Conservation (phyloP, 1,139 yeast species). For the Blastobotrys aristatus region DNA sequence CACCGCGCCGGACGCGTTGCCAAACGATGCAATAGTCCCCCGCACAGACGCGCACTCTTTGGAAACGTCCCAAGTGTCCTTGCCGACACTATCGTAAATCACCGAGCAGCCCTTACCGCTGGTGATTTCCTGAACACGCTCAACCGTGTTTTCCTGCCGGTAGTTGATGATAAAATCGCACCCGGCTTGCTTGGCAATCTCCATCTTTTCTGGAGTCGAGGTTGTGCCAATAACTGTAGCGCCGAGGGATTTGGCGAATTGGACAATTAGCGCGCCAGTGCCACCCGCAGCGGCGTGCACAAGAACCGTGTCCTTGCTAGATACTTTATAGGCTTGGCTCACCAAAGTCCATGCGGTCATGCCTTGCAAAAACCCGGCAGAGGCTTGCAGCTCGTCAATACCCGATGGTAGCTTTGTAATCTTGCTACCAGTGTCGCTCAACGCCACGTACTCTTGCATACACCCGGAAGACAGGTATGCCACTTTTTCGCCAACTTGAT, state of each 20-base stretch:
- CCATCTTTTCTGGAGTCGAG: slow-evolving; percentile 54
- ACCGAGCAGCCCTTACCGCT: slow-evolving; percentile 67
- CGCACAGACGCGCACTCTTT: slow-evolving; percentile 57
- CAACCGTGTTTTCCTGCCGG: slow-evolving; percentile 50
- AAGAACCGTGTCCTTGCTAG: slow-evolving; percentile 62
- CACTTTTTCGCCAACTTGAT: slow-evolving; percentile 66
- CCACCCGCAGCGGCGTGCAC: slow-evolving; percentile 97
- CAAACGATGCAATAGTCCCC: slow-evolving; percentile 72
- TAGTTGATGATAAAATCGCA: slow-evolving; percentile 70
- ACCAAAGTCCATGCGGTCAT: slow-evolving; percentile 71
- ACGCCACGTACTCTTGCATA: slow-evolving; percentile 67
- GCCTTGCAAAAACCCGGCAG: slow-evolving; percentile 64
- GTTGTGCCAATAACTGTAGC: slow-evolving; percentile 84
- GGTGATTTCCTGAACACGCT: slow-evolving; percentile 61
- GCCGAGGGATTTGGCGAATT: slow-evolving; percentile 55
- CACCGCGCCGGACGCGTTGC: slow-evolving; percentile 84
- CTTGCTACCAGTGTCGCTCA: slow-evolving; percentile 28
- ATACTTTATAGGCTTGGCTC: slow-evolving; percentile 58
- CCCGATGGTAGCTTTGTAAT: slow-evolving; percentile 46
- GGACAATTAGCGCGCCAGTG: slow-evolving; percentile 67
- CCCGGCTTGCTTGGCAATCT: slow-evolving; percentile 57
- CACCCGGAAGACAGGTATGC: slow-evolving; percentile 48
- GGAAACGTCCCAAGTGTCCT: slow-evolving; percentile 65
- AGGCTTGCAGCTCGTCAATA: slow-evolving; percentile 48
- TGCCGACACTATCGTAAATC: slow-evolving; percentile 77